Evolutionary conservation across 176 grass and related monocot species (phyloP).

Genomic region (Elymus sibiricus): DNA sequence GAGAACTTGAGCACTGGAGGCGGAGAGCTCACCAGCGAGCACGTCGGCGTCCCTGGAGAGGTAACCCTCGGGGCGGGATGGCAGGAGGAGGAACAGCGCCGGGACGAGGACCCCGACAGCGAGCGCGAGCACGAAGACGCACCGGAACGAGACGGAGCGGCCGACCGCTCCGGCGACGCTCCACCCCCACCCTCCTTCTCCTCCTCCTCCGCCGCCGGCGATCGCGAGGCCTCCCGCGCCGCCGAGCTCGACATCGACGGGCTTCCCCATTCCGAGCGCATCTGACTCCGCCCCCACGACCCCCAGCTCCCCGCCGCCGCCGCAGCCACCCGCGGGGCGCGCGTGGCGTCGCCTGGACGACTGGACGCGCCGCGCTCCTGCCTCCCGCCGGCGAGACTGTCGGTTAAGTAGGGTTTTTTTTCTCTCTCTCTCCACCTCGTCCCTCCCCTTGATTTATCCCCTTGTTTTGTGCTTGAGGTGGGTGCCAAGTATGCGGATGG

Average conservation of each 20-base stretch:
- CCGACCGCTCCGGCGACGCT: constrained; percentile 5
- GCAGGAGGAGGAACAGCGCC: constrained; percentile 49
- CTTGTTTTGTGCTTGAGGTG: not conserved
- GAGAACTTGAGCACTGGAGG: not conserved
- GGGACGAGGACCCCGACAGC: constrained; percentile 45
- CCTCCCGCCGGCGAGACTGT: constrained; percentile 16
- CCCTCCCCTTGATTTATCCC: constrained; percentile 1
- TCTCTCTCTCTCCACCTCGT: not conserved
- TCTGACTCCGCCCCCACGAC: constrained; percentile 32
- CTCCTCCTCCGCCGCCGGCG: constrained; percentile 23
- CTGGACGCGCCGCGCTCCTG: not conserved
- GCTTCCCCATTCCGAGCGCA: constrained; percentile 75
- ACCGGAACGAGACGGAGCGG: constrained; percentile 33
- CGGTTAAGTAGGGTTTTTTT: not conserved
- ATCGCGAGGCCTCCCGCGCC: constrained; percentile 37
- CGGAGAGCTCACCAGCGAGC: constrained; percentile 32
- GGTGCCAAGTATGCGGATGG: not conserved
- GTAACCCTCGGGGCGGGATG: constrained; percentile 30
- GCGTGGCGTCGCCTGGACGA: not conserved
- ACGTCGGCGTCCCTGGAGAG: constrained; percentile 40
- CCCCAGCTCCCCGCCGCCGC: not conserved
- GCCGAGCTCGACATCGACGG: constrained; percentile 58
- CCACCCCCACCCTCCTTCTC: not conserved
- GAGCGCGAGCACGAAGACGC: constrained; percentile 49
- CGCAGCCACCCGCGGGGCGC: not conserved